A percentile compares a stretch with the other conserved stretches of the same genome.
phyloP scores from a whole-genome alignment of 176 grass and related monocot genomes.

The Musa troglodytarum region DNA sequence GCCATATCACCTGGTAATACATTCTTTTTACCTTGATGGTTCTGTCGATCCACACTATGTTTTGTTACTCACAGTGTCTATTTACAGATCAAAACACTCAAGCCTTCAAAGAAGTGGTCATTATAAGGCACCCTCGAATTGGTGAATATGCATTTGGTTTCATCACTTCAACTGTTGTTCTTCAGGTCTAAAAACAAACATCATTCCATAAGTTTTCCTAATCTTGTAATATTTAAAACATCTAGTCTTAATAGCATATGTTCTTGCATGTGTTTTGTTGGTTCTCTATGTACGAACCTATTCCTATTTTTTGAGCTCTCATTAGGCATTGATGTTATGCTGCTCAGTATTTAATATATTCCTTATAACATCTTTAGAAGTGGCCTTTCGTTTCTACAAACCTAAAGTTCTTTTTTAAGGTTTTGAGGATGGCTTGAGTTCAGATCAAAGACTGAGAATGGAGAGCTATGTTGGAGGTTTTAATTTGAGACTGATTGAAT shows the following conservation, averaged over 20 bases:
- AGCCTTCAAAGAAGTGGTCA: slow-evolving; percentile 85
- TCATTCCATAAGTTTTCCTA: background rate
- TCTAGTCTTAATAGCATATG: background rate
- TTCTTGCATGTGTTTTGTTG: background rate
- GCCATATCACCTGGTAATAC: slow-evolving; percentile 80
- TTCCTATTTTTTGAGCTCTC: no score
- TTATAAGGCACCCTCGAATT: slow-evolving; percentile 72
- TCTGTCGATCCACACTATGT: slow-evolving; percentile 16
- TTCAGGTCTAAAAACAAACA: slow-evolving; percentile 38
- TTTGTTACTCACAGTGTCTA: slow-evolving; percentile 12
- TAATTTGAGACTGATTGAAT: background rate
- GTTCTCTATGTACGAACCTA: background rate
- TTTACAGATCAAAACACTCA: slow-evolving; percentile 70
- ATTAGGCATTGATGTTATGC: background rate
- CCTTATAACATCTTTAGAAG: background rate
- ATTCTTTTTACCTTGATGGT: slow-evolving; percentile 12
- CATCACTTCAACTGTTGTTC: slow-evolving; percentile 75
- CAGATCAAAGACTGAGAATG: background rate
- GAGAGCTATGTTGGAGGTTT: background rate
- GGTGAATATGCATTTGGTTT: slow-evolving; percentile 94
- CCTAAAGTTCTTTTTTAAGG: background rate
- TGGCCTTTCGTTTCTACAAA: background rate
- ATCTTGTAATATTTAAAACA: background rate
- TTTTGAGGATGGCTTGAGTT: background rate
- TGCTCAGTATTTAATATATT: background rate